Percentiles rank a stretch among this genome's conserved stretches.
Evolutionary conservation across 352 stramenopile species (phyloP).

Genomic region (Phytopythium delawarense): DNA sequence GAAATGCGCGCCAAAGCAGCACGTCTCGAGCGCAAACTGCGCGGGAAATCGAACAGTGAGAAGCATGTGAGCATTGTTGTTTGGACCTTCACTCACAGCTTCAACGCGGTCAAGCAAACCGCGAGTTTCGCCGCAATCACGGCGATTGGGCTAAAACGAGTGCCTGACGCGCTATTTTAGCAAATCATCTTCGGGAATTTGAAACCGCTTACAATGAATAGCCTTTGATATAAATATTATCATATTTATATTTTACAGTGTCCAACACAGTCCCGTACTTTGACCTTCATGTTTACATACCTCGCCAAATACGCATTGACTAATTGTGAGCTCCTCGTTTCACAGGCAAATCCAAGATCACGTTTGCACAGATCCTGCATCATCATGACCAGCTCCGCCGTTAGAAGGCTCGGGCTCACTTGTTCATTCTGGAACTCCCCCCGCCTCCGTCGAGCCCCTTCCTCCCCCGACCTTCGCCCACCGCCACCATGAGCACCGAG

Average conservation of each 20-base stretch:
- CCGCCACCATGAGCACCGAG: conserved; percentile 37
- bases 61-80: too few species aligned
- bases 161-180: neutral
- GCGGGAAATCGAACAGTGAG: neutral
- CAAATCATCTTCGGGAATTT: too few species aligned
- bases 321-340: too few species aligned
- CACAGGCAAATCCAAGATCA: too few species aligned
- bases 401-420: neutral
- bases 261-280: too few species aligned
- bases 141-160: neutral
- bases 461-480: neutral
- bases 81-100: neutral
- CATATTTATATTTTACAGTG: too few species aligned
- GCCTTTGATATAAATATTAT: too few species aligned
- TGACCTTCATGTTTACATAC: too few species aligned
- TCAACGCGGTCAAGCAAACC: neutral
- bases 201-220: too few species aligned
- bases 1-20: neutral
- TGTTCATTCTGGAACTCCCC: neutral
- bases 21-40: neutral
- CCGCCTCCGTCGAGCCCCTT: neutral
- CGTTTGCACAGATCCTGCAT: neutral
- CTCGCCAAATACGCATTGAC: too few species aligned
- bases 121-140: too few species aligned
- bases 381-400: neutral